phyloP scores from a whole-genome alignment of 2,329 filamentous ascomycete species.

The Trichophyton rubrum region DNA sequence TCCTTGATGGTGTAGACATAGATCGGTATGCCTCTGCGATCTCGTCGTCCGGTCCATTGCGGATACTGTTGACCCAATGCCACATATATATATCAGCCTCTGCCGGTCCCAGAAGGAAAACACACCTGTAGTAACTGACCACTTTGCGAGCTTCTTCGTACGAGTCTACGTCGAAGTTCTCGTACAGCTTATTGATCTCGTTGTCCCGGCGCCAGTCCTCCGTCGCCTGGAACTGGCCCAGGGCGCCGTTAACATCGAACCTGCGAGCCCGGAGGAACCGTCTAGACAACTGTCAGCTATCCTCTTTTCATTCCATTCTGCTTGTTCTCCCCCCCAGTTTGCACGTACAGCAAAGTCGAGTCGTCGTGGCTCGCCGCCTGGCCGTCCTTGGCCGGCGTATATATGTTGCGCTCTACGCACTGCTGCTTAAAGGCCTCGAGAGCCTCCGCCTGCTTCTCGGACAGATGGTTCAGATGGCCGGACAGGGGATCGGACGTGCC shows the following conservation, averaged over 20 bases:
- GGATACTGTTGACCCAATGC: conserved; percentile 51
- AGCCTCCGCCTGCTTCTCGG: conserved; percentile 51
- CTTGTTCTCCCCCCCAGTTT: no score
- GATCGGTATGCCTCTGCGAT: conserved; percentile 80
- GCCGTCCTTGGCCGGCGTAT: conserved; percentile 24
- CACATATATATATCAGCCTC: neutral
- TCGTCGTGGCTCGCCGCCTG: conserved; percentile 35
- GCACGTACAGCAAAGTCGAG: conserved; percentile 36
- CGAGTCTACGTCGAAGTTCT: conserved; percentile 71
- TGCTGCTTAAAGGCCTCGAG: conserved; percentile 60
- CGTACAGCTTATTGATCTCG: conserved; percentile 64
- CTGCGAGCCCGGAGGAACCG: conserved; percentile 76
- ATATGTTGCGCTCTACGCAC: conserved; percentile 50
- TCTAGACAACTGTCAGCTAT: conserved; percentile 33
- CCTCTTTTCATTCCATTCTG: no score
- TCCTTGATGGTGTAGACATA: conserved; percentile 81
- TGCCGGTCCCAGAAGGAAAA: neutral
- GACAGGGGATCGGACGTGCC: conserved; percentile 11
- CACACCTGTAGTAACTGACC: conserved; percentile 37
- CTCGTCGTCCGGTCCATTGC: conserved; percentile 86
- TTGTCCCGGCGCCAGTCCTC: conserved; percentile 78
- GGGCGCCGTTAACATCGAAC: conserved; percentile 66
- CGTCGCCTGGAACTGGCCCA: conserved; percentile 73
- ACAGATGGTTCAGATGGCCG: conserved; percentile 73
- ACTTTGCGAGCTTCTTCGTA: conserved; percentile 65